Conservation (phyloP, 768 basidiomycete species). For the Leucosporidium creatinivorum region DNA sequence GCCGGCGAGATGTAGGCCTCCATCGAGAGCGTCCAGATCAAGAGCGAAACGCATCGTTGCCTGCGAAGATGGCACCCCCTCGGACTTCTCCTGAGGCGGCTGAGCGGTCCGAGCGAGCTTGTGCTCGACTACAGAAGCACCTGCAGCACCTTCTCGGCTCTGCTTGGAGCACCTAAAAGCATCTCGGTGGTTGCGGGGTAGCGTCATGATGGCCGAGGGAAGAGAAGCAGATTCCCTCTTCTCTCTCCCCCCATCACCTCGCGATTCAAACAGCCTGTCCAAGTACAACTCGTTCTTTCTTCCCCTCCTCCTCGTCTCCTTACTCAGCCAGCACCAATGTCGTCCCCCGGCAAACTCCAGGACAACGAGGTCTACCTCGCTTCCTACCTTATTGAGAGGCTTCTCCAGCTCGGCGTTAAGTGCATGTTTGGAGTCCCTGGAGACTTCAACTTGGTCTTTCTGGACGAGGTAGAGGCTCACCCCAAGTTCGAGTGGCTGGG, state of each 20-base stretch:
- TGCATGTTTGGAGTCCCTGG: conserved; percentile 10
- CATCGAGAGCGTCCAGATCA: no score
- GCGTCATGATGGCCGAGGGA: background rate
- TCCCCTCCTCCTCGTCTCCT: no score
- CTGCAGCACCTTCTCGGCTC: background rate
- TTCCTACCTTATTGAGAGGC: conserved; percentile 40
- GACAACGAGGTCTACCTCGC: conserved; percentile 39
- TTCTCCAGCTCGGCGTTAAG: conserved; percentile 34
- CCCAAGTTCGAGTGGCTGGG: conserved; percentile 31
- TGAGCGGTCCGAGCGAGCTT: no score
- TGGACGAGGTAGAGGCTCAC: conserved; percentile 29
- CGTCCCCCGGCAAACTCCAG: conserved; percentile 19
- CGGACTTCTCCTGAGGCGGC: no score
- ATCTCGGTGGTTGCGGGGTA: background rate
- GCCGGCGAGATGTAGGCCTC: no score
- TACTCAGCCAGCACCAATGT: background rate
- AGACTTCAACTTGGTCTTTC: conserved; percentile 35
- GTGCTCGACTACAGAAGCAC: background rate
- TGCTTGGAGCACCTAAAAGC: background rate
- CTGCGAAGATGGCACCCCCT: no score
- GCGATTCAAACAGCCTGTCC: no score
- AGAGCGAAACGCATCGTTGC: no score
- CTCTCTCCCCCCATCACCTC: no score
- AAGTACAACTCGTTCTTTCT: no score
- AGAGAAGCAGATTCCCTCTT: background rate